Percentiles rank a stretch among this genome's conserved stretches.
Conservation (phyloP, 441 rosid genomes). For the Corymbia citriodora region DNA sequence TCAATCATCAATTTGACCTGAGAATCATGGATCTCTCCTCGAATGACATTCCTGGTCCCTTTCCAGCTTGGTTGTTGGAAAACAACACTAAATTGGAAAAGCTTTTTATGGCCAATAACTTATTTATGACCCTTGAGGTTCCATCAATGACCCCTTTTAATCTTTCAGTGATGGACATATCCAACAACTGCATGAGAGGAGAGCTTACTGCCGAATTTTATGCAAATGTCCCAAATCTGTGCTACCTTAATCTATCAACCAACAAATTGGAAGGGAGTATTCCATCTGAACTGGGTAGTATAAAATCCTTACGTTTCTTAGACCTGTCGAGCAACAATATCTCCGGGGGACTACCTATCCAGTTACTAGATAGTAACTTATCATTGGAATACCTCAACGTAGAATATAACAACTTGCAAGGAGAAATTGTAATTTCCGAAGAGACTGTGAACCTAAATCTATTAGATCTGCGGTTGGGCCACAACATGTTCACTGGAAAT, state of each 20-base stretch:
- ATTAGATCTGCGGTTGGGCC: accelerated
- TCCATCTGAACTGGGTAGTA: too few species aligned
- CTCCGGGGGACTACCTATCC: too few species aligned
- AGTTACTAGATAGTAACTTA: too few species aligned
- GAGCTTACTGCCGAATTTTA: too few species aligned
- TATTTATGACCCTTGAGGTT: too few species aligned
- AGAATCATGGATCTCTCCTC: background rate
- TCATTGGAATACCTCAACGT: accelerated
- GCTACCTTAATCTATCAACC: accelerated
- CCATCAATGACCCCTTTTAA: too few species aligned
- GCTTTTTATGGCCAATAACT: background rate
- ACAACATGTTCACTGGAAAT: background rate
- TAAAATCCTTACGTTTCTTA: accelerated
- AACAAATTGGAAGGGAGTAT: too few species aligned
- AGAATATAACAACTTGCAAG: too few species aligned
- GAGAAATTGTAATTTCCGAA: too few species aligned
- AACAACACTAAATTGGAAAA: background rate
- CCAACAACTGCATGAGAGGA: too few species aligned
- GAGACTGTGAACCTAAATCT: accelerated
- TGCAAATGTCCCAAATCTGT: accelerated
- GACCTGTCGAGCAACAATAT: too few species aligned
- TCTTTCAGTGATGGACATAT: accelerated
- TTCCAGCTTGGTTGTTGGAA: conserved; percentile 26
- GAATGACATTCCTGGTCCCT: background rate
- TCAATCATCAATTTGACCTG: conserved; percentile 10